Percentiles rank a stretch among this genome's conserved stretches.
Evolutionary conservation across 2,329 filamentous ascomycete species (phyloP).

Genomic region (Fusarium denticulatum): DNA sequence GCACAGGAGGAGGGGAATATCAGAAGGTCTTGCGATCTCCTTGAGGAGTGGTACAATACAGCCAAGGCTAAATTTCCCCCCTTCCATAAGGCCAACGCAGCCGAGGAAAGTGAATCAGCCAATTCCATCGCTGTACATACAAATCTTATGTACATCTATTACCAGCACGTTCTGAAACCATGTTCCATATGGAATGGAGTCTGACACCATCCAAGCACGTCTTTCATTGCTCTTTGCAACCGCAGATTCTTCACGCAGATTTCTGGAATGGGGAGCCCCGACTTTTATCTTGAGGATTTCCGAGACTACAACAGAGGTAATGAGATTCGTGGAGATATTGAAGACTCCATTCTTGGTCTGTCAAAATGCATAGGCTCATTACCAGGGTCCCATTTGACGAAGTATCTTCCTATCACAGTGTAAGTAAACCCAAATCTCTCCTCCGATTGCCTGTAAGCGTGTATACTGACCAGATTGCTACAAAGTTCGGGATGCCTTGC

Average conservation of each 20-base stretch:
- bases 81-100: rapidly evolving
- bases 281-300: rapidly evolving
- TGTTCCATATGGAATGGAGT: rapidly evolving
- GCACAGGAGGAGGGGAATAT: neutral
- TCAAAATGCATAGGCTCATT: neutral
- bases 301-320: neutral
- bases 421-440: neutral
- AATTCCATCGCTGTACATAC: neutral
- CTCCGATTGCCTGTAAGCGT: rapidly evolving
- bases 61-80: neutral
- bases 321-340: neutral
- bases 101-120: rapidly evolving
- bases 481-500: neutral
- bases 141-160: neutral
- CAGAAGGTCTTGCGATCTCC: neutral
- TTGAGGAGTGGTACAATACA: neutral
- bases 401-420: neutral
- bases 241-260: neutral
- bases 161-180: neutral
- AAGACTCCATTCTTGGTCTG: neutral
- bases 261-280: neutral
- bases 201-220: neutral
- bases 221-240: neutral
- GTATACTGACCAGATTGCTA: rapidly evolving
- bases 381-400: neutral